Evolutionary conservation across 257 asterid genomes (phyloP).

Genomic region (Leptodermis oblonga): DNA sequence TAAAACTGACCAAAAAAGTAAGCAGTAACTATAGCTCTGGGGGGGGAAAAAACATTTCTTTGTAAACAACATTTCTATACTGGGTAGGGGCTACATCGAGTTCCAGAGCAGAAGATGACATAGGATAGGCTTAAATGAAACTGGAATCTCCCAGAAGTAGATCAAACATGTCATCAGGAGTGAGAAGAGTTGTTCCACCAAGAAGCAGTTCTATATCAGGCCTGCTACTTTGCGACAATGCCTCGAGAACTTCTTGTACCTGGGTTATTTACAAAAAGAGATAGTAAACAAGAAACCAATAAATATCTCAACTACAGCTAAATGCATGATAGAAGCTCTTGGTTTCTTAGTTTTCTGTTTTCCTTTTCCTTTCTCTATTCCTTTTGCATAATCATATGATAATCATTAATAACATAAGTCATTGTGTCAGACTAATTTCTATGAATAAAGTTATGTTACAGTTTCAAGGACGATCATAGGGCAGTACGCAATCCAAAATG

Average conservation of each 20-base stretch:
- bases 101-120: not conserved
- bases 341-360: not conserved
- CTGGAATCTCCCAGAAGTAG: conserved; percentile 73
- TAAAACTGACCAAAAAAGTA: not conserved
- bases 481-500: not conserved
- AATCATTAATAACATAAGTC: not conserved
- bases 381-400: conserved; percentile 1
- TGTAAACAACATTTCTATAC: not conserved
- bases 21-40: not conserved
- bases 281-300: not conserved
- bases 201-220: conserved; percentile 72
- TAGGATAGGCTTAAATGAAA: conserved; percentile 33
- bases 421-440: not conserved
- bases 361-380: not conserved
- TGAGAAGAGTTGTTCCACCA: conserved; percentile 92
- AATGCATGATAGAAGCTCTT: not conserved
- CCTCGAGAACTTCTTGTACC: conserved; percentile 89
- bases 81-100: not conserved
- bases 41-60: not conserved
- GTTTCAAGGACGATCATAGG: not conserved
- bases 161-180: conserved; percentile 78
- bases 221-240: conserved; percentile 69
- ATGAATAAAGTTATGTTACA: not conserved
- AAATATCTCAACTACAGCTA: not conserved
- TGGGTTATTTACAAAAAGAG: conserved; percentile 24